These are phyloP conservation scores for Scheffersomyces illinoinensis DNA, from an alignment of 1,139 yeast genomes.

Conservation along the genomic window DNA sequence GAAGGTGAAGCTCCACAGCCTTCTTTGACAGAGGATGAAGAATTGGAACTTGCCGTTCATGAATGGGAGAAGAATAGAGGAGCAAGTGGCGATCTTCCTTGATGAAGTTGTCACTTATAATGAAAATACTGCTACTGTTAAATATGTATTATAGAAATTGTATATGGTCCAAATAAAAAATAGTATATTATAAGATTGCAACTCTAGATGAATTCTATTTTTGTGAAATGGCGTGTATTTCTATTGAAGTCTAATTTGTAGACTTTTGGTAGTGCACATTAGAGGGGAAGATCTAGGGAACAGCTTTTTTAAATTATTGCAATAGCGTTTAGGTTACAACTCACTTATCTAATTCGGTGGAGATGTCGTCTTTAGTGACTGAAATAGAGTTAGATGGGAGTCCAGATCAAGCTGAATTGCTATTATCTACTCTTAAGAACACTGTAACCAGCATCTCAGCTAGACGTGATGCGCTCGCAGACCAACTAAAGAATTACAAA, in stretches of 20 bases:
- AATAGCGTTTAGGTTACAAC: no score
- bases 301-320: neutral
- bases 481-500: slow-evolving; percentile 13
- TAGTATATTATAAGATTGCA: neutral
- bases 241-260: no score
- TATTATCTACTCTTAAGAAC: neutral
- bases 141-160: neutral
- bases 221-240: no score
- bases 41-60: slow-evolving; percentile 66
- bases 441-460: slow-evolving; percentile 8
- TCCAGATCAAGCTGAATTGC: slow-evolving; percentile 1
- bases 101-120: neutral
- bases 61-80: slow-evolving; percentile 56
- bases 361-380: neutral
- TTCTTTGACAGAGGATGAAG: slow-evolving; percentile 57
- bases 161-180: no score
- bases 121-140: no score
- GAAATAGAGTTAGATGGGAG: neutral
- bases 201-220: neutral
- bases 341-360: neutral
- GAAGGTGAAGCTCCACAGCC: slow-evolving; percentile 21
- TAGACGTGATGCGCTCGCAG: slow-evolving; percentile 13
- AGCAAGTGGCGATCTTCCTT: slow-evolving; percentile 9
- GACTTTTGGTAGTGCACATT: neutral
- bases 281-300: neutral